Conservation (phyloP, 1,139 yeast genomes). For the Candida sojae region DNA sequence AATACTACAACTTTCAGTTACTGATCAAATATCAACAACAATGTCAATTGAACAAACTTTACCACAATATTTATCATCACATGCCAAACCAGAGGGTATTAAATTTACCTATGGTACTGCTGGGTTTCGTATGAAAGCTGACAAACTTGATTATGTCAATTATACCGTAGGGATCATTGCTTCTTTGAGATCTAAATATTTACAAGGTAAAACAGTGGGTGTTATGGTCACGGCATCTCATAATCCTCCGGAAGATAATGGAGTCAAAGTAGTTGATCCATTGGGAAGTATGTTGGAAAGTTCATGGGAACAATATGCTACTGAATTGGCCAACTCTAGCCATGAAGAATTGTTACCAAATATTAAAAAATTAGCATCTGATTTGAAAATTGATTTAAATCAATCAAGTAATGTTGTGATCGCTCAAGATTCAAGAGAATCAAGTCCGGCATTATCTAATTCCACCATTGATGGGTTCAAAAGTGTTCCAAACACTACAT, state of each 20-base stretch:
- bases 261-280: conserved; percentile 95
- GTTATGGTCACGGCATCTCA: conserved; percentile 98
- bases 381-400: conserved; percentile 41
- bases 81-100: conserved; percentile 49
- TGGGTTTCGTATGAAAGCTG: conserved; percentile 85
- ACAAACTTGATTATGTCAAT: conserved; percentile 74
- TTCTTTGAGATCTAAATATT: conserved; percentile 69
- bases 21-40: neutral
- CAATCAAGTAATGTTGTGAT: conserved; percentile 46
- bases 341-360: conserved; percentile 34
- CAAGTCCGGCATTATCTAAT: conserved; percentile 66
- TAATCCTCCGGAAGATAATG: conserved; percentile 93
- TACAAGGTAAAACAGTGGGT: conserved; percentile 72
- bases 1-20: neutral
- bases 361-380: conserved; percentile 28
- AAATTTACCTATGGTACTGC: conserved; percentile 87
- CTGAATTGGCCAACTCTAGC: conserved; percentile 72
- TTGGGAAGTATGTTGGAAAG: conserved; percentile 88
- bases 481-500: conserved; percentile 45
- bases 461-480: conserved; percentile 72
- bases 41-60: conserved; percentile 17
- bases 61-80: conserved; percentile 16
- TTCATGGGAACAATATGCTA: conserved; percentile 83
- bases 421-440: conserved; percentile 75
- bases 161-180: conserved; percentile 86